phyloP scores from a whole-genome alignment of 306 rosid species.

The Cicer bijugum region DNA sequence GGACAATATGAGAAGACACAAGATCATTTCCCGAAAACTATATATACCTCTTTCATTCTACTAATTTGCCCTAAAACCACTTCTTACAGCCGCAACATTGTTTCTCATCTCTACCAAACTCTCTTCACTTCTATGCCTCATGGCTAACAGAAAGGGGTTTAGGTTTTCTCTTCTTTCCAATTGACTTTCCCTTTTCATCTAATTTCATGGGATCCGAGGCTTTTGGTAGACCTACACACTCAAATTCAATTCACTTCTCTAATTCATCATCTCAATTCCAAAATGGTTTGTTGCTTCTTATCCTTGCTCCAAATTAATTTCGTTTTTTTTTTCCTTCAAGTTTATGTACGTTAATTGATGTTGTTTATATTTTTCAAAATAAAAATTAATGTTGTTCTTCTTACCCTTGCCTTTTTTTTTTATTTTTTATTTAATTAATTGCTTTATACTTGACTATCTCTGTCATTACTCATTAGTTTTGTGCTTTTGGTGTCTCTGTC shows the following conservation, averaged over 20 bases:
- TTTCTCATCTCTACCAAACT: constrained; percentile 48
- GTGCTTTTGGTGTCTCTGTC: constrained; percentile 24
- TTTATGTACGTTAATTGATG: background rate
- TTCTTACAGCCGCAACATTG: constrained; percentile 68
- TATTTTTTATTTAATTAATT: background rate
- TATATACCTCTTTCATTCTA: constrained; percentile 68
- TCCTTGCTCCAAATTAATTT: background rate
- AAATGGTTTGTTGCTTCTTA: constrained; percentile 58
- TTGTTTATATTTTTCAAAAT: background rate
- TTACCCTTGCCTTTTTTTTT: background rate
- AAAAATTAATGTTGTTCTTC: background rate
- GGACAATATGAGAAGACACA: constrained; percentile 45
- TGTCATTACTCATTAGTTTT: constrained; percentile 1
- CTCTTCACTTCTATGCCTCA: background rate
- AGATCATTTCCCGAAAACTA: constrained; percentile 98
- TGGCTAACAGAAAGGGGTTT: constrained; percentile 21
- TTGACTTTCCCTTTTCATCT: constrained; percentile 55
- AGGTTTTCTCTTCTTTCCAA: constrained; percentile 48
- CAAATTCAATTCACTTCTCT: constrained; percentile 50
- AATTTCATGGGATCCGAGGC: constrained; percentile 71
- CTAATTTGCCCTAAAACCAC: constrained; percentile 79
- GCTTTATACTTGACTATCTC: background rate
- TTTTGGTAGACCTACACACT: constrained; percentile 46
- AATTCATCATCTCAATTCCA: constrained; percentile 48
- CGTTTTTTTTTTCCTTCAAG: background rate